Evolutionary conservation across 306 rosid species (phyloP).

Genomic region (Pachyrhizus erosus): DNA sequence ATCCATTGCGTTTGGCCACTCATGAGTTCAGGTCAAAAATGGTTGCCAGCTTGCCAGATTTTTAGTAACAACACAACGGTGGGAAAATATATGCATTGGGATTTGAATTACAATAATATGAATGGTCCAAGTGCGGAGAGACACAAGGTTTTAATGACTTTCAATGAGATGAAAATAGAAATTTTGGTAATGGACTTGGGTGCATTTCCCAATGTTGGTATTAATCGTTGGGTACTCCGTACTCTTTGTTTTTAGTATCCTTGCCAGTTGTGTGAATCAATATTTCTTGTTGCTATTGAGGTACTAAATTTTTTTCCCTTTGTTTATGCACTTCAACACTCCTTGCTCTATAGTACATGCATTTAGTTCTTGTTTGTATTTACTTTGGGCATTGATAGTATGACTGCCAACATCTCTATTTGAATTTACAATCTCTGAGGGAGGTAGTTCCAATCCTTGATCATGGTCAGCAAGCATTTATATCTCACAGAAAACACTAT

Average conservation of each 20-base stretch:
- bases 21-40: slow-evolving; percentile 40
- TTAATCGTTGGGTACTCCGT: slow-evolving; percentile 42
- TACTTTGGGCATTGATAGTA: slow-evolving; percentile 24
- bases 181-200: slow-evolving; percentile 36
- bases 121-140: slow-evolving; percentile 38
- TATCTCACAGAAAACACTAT: slow-evolving; percentile 18
- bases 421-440: slow-evolving; percentile 18
- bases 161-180: slow-evolving; percentile 35
- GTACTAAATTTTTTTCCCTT: slow-evolving; percentile 9
- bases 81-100: slow-evolving; percentile 64
- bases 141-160: slow-evolving; percentile 44
- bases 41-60: slow-evolving; percentile 40
- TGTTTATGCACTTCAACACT: slow-evolving; percentile 23
- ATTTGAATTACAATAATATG: slow-evolving; percentile 60
- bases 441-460: slow-evolving; percentile 35
- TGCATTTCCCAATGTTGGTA: slow-evolving; percentile 50
- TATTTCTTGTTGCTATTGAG: background rate
- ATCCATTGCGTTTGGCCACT: slow-evolving; percentile 28
- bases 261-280: slow-evolving; percentile 41
- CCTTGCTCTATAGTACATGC: slow-evolving; percentile 36
- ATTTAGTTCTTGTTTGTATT: slow-evolving; percentile 26
- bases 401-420: background rate
- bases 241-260: slow-evolving; percentile 29
- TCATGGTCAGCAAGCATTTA: slow-evolving; percentile 40
- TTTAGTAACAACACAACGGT: slow-evolving; percentile 14